Conservation (phyloP, 805 yeast genomes). For the Osmozyma mogii region DNA sequence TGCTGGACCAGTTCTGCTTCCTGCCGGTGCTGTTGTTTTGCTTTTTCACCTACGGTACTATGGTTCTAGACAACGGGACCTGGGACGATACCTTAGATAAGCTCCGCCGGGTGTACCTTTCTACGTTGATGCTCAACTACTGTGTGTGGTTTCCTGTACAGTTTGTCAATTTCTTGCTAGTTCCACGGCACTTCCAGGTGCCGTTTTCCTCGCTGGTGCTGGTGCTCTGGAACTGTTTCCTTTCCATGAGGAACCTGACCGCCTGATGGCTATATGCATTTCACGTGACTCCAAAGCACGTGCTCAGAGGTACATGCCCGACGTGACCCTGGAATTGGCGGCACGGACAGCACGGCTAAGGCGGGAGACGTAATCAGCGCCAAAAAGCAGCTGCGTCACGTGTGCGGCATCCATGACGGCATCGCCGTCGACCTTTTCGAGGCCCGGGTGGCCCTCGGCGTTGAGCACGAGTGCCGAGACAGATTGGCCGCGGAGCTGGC, state of each 20-base stretch:
- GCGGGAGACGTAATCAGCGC: constrained; percentile 6
- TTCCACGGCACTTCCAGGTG: constrained; percentile 72
- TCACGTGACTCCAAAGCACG: neutral
- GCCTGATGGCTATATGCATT: neutral
- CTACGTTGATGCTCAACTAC: constrained; percentile 60
- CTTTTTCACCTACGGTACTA: constrained; percentile 79
- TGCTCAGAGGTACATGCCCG: constrained; percentile 19
- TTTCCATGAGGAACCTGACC: constrained; percentile 62
- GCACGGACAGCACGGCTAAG: constrained; percentile 17
- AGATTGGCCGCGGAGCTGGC: constrained; percentile 15
- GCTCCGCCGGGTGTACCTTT: constrained; percentile 55
- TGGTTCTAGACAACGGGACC: constrained; percentile 70
- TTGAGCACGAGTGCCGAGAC: constrained; percentile 36
- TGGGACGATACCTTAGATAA: constrained; percentile 56
- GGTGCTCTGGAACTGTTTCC: constrained; percentile 89
- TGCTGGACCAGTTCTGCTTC: constrained; percentile 83
- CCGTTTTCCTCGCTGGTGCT: constrained; percentile 85
- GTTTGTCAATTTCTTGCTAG: constrained; percentile 60
- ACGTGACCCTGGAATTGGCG: constrained; percentile 17
- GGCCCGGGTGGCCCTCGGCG: constrained; percentile 58
- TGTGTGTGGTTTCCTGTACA: constrained; percentile 82
- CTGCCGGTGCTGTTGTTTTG: constrained; percentile 79
- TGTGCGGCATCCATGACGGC: constrained; percentile 29
- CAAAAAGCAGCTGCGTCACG: no score
- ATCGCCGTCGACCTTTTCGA: constrained; percentile 44